Evolutionary conservation across 148 eudicot genomes (phyloP).

Genomic region (Diospyros lotus): DNA sequence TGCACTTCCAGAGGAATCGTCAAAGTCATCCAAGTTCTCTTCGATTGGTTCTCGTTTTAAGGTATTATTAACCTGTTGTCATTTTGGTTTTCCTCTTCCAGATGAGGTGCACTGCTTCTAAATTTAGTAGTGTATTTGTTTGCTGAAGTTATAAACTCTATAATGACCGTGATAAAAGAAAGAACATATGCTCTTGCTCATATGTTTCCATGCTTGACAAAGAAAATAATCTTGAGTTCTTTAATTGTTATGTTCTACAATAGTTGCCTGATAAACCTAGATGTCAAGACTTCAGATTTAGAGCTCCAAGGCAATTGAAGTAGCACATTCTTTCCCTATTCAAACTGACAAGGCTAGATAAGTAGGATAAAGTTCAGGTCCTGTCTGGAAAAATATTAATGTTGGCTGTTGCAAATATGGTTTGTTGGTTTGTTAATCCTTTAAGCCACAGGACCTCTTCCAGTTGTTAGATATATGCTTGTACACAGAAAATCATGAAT

Average conservation of each 20-base stretch:
- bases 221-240: not conserved
- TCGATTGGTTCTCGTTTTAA: conserved; percentile 99
- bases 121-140: conserved; percentile 4
- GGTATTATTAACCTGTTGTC: conserved; percentile 34
- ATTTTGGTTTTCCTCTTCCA: not conserved
- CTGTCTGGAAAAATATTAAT: not conserved
- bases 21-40: conserved; percentile 97
- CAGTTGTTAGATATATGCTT: not conserved
- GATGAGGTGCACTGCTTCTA: not conserved
- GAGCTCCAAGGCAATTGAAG: not conserved
- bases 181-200: not conserved
- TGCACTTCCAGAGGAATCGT: conserved; percentile 81
- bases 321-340: not conserved
- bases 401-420: not conserved
- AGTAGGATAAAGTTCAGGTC: not conserved
- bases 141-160: conserved; percentile 4
- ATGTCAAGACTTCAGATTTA: conserved; percentile 1
- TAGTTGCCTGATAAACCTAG: not conserved
- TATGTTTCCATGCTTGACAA: not conserved
- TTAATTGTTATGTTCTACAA: not conserved
- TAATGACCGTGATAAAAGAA: not conserved
- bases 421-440: not conserved
- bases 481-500: not conserved
- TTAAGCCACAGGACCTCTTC: not conserved
- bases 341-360: not conserved